Base-by-base conservation (phyloP, 768 basidiomycete species). In the Lyophyllum decastes region DNA sequence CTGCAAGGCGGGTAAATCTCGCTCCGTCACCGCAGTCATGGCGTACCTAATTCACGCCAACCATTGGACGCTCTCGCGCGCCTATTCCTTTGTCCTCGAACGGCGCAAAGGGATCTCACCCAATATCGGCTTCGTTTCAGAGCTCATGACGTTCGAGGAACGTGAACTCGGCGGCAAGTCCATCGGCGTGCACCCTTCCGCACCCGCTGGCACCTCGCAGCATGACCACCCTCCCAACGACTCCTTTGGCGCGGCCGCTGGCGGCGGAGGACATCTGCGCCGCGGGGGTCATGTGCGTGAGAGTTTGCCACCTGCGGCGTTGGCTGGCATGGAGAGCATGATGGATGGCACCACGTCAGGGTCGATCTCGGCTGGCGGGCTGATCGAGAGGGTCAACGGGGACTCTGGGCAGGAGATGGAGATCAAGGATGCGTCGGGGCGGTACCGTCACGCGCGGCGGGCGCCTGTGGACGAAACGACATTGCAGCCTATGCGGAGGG, bases 21-120 rank as follows among this genome's bases (percentile, higher is more conserved):
- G 96, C 14, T 95, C 93, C 0, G 95, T 97, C 26, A 97, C 95
- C 0, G 94, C 95, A 12, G 95, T 97, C 40, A 94, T 98, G 78
- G 95, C 93, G 2, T 98, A 97, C 70, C 89, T 98, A 55, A 97
- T 98, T 62, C 95, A 97, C 65, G 92, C 95, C 10, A 95, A 97
- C 68, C 94, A 95, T 68, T 98, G 96, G 96, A 91, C 94, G 19
- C 83, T 98, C 41, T 90, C 93, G 30, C 85, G 86, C 35, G 94
- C 96, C 1, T 98, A 98, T 69, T 76, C 88, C 0, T 97, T 94
- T 68, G 95, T 98, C 24, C 82, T 93, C 40, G 95, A 95, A 65
- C 85, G 94, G 9, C 86, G 96, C 34, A 94, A 93, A 64, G 94
- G 94, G 62, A 96, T 98, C 63, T 95, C 92, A 14, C 96, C 95